Conservation (phyloP, 2,329 filamentous ascomycete genomes). For the Microsporum canis region DNA sequence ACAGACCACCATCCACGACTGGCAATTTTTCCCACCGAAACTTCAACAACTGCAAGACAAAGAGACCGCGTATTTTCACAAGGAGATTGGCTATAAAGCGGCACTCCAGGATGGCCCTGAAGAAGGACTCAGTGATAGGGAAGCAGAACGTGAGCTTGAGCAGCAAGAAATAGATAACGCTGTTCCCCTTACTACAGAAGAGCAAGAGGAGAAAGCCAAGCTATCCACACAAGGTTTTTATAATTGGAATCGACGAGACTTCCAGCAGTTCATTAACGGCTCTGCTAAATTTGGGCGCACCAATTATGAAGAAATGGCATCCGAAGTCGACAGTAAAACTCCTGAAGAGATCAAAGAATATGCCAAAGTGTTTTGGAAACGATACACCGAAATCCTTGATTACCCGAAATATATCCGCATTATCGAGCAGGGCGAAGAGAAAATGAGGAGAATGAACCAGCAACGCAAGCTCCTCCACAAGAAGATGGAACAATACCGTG, state of each 20-base stretch:
- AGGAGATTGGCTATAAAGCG: constrained; percentile 92
- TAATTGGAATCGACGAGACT: constrained; percentile 94
- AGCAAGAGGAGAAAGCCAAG: constrained; percentile 72
- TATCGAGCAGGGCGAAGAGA: constrained; percentile 88
- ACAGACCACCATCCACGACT: constrained; percentile 84
- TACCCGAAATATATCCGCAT: constrained; percentile 79
- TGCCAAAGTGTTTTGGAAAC: constrained; percentile 91
- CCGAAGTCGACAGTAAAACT: constrained; percentile 84
- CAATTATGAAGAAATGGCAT: constrained; percentile 73
- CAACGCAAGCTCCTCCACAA: constrained; percentile 86
- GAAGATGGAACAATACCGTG: constrained; percentile 95
- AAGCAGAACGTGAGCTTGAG: constrained; percentile 74
- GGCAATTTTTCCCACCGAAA: constrained; percentile 85
- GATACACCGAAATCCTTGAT: constrained; percentile 80
- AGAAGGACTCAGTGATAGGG: constrained; percentile 71
- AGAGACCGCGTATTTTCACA: constrained; percentile 90
- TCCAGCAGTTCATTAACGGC: constrained; percentile 95
- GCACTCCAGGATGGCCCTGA: constrained; percentile 80
- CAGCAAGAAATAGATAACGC: constrained; percentile 92
- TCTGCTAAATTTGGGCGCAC: constrained; percentile 83
- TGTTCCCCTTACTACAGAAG: constrained; percentile 74
- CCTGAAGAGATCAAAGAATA: constrained; percentile 78
- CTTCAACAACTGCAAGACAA: constrained; percentile 86
- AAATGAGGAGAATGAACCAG: constrained; percentile 75
- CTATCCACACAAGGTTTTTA: constrained; percentile 78